Evolutionary conservation across 768 basidiomycete species (phyloP), one percentile per base, ranked within the genome.

Genomic region (Leccinum olivaceopallidum): DNA sequence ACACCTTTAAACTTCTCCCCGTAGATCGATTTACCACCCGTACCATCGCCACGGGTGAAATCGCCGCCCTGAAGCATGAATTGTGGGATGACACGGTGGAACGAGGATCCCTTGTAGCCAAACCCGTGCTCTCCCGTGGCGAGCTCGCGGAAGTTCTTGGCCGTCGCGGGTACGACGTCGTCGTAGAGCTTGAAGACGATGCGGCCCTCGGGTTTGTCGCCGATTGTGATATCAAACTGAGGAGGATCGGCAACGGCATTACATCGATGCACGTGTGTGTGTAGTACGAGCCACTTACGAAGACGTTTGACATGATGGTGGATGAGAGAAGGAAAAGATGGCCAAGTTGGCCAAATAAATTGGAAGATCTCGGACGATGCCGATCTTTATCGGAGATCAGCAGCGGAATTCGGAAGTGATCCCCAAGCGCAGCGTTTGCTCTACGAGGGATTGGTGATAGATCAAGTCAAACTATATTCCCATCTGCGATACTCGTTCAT

Each of bases 41-140:
- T 90, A 14, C 91, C 91, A 61, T 89, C 77, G 24, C 75, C 71
- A 13, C 59, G 65, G 63, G 87, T 89, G 74, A 96, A 96, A 73
- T 95, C 93, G 58, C 94, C 94, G 20, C 92, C 94, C 74, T 95
- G 94, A 58, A 93, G 80, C 91, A 94, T 94, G 77, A 94, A 95
- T 47, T 81, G 53, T 65, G 89, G 89, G 71, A 94, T 93, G 69
- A 95, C 77, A 64, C 93, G 89, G 75, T 95, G 93, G 85, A 95
- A 94, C 0, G 42, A 24, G 24, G 78, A 79, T 12, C 85, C 87
- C 52, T 72, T 54, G 78, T 95, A 98, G 51, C 92, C 89, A 59
- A 76, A 92, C 7, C 90, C 90, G 55, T 89, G 67, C 71, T 83
- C 67, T 51, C 91, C 89, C 14, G 90, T 93, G 58, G 87, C 87